phyloP scores from a whole-genome alignment of 1,284 basidiomycete species.

The Calocybe gambosa region DNA sequence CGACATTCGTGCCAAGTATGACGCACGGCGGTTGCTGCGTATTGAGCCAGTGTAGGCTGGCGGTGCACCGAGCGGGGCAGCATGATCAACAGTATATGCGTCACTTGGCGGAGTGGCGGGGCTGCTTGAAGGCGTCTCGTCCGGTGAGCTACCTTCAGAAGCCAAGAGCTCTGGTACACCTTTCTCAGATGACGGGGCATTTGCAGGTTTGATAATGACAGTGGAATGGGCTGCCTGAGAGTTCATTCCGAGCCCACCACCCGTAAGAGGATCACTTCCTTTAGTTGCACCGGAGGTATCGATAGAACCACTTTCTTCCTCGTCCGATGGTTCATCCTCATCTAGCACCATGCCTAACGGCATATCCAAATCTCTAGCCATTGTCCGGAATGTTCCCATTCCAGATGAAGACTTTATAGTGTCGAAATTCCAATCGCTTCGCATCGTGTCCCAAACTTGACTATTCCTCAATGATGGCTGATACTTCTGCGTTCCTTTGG shows the following conservation, averaged over 20 bases:
- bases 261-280: constrained; percentile 50
- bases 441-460: constrained; percentile 70
- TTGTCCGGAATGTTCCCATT: constrained; percentile 68
- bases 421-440: constrained; percentile 95
- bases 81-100: constrained; percentile 17
- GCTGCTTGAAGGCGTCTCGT: constrained; percentile 32
- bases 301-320: constrained; percentile 45
- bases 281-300: constrained; percentile 54
- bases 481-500: constrained; percentile 45
- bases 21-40: constrained; percentile 53
- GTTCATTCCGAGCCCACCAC: constrained; percentile 44
- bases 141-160: constrained; percentile 27
- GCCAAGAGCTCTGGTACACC: constrained; percentile 37
- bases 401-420: constrained; percentile 72
- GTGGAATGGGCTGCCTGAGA: constrained; percentile 60
- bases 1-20: constrained; percentile 68
- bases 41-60: constrained; percentile 57
- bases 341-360: constrained; percentile 51
- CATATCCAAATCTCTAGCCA: constrained; percentile 55
- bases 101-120: constrained; percentile 28
- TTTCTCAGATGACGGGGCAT: constrained; percentile 27
- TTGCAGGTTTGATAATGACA: constrained; percentile 52
- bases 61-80: constrained; percentile 42
- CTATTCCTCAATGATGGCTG: constrained; percentile 52
- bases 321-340: constrained; percentile 37